phyloP scores from a whole-genome alignment of 129 eudicot genomes.

The Artemisia annua region DNA sequence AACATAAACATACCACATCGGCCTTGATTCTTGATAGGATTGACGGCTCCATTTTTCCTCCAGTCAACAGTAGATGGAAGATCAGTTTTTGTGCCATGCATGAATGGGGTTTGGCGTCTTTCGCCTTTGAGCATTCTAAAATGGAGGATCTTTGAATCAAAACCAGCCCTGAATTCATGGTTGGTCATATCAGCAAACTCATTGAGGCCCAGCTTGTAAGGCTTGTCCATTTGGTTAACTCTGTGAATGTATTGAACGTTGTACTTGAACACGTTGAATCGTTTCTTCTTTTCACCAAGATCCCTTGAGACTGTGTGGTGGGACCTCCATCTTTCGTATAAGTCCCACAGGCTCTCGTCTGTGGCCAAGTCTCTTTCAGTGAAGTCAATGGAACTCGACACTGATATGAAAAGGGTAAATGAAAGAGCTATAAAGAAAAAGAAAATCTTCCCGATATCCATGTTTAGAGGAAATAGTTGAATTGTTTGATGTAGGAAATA shows the following conservation, averaged over 20 bases:
- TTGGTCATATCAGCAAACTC: constrained; percentile 81
- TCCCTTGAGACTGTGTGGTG: constrained; percentile 74
- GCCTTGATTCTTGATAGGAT: constrained; percentile 83
- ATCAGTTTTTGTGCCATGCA: constrained; percentile 50
- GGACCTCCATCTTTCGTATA: constrained; percentile 83
- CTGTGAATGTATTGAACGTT: constrained; percentile 61
- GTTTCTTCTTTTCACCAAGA: constrained; percentile 55
- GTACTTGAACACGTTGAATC: constrained; percentile 82
- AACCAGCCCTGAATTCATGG: constrained; percentile 59
- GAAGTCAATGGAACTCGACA: constrained; percentile 57
- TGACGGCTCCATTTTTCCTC: constrained; percentile 79
- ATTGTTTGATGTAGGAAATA: constrained; percentile 12
- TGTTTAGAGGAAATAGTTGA: constrained; percentile 6
- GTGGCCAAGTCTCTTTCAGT: constrained; percentile 65
- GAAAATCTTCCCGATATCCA: constrained; percentile 41
- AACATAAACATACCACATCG: constrained; percentile 61
- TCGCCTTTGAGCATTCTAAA: constrained; percentile 55
- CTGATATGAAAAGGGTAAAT: constrained; percentile 34
- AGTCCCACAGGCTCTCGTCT: constrained; percentile 70
- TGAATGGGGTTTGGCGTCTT: constrained; percentile 48
- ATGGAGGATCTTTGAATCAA: constrained; percentile 67
- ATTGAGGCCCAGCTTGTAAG: constrained; percentile 83
- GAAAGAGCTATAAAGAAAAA: constrained; percentile 42
- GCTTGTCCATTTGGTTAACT: constrained; percentile 80
- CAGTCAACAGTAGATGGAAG: constrained; percentile 72